Percentiles rank a stretch among this genome's conserved stretches.
Evolutionary conservation across 805 yeast species (phyloP).

Genomic region (Starmerella khaoyaiensis): DNA sequence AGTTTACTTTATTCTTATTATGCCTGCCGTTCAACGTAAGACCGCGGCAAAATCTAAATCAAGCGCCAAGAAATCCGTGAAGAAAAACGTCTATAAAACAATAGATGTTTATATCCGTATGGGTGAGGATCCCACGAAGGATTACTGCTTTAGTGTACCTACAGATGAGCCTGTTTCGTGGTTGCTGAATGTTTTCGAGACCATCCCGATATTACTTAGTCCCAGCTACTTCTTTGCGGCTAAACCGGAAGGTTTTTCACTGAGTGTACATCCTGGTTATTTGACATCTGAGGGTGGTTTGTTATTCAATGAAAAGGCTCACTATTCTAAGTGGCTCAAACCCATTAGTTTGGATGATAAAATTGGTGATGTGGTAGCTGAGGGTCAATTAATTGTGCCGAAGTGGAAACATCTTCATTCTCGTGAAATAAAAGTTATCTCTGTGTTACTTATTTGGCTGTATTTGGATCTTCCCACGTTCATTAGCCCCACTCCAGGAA

Average conservation of each 20-base stretch:
- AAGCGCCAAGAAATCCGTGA: background rate
- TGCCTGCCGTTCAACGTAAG: too few relatives aligned
- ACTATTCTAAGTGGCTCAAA: slow-evolving; percentile 34
- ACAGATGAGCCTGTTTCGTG: slow-evolving; percentile 43
- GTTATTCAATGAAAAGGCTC: slow-evolving; percentile 51
- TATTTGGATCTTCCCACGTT: slow-evolving; percentile 88
- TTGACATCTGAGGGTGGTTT: slow-evolving; percentile 74
- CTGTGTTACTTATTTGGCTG: slow-evolving; percentile 48
- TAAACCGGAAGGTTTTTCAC: slow-evolving; percentile 50
- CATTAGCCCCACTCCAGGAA: slow-evolving; percentile 85
- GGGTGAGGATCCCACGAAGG: slow-evolving; percentile 74
- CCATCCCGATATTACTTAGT: slow-evolving; percentile 60
- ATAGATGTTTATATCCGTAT: slow-evolving; percentile 54
- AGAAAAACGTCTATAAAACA: slow-evolving; percentile 1
- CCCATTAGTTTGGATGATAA: slow-evolving; percentile 36
- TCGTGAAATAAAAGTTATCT: slow-evolving; percentile 23
- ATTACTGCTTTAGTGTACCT: slow-evolving; percentile 73
- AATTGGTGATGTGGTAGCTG: slow-evolving; percentile 58
- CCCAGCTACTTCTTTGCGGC: slow-evolving; percentile 64
- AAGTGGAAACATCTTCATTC: slow-evolving; percentile 41
- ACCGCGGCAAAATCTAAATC: background rate
- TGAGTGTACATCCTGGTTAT: slow-evolving; percentile 60
- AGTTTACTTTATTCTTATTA: too few relatives aligned
- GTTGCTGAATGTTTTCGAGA: slow-evolving; percentile 47
- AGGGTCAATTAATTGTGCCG: slow-evolving; percentile 80